phyloP scores from a whole-genome alignment of 352 stramenopile genomes.

The Globisporangium canariense region DNA sequence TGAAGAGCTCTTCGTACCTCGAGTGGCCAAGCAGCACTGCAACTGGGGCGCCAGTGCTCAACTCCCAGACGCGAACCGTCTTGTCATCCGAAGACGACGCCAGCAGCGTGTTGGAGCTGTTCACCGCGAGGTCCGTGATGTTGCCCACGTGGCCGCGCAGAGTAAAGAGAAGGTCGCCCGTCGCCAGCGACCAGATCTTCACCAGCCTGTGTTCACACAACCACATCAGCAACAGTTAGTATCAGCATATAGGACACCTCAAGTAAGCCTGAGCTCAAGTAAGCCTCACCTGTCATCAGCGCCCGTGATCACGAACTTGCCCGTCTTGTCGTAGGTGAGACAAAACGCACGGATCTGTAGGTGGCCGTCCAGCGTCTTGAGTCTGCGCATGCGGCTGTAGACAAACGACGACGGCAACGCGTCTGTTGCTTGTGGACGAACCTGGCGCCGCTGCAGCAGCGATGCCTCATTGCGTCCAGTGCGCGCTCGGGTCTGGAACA shows the following conservation, averaged over 20 bases:
- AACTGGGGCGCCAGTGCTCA: slow-evolving; percentile 77
- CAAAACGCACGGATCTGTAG: slow-evolving; percentile 94
- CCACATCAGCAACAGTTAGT: not conserved
- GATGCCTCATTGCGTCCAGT: slow-evolving; percentile 62
- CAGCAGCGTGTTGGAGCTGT: slow-evolving; percentile 75
- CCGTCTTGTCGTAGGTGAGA: slow-evolving; percentile 94
- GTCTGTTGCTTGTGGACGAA: slow-evolving; percentile 27
- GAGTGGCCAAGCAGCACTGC: slow-evolving; percentile 85
- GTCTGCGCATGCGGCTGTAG: slow-evolving; percentile 71
- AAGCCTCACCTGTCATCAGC: slow-evolving; percentile 90
- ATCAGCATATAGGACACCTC: not conserved
- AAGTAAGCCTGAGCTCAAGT: not conserved
- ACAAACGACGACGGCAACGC: slow-evolving; percentile 53
- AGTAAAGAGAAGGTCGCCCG: slow-evolving; percentile 78
- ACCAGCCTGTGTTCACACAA: slow-evolving; percentile 67
- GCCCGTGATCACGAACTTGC: slow-evolving; percentile 96
- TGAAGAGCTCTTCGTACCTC: slow-evolving; percentile 54
- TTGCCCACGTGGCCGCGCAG: slow-evolving; percentile 85
- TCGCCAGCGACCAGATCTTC: slow-evolving; percentile 94
- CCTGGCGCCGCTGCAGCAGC: slow-evolving; percentile 46
- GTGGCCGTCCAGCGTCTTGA: slow-evolving; percentile 92
- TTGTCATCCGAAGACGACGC: slow-evolving; percentile 88
- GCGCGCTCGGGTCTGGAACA: slow-evolving; percentile 46
- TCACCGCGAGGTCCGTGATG: slow-evolving; percentile 88
- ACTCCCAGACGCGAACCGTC: slow-evolving; percentile 86